Conservation (phyloP, 2,329 filamentous ascomycete genomes). For the Penicillium expansum region DNA sequence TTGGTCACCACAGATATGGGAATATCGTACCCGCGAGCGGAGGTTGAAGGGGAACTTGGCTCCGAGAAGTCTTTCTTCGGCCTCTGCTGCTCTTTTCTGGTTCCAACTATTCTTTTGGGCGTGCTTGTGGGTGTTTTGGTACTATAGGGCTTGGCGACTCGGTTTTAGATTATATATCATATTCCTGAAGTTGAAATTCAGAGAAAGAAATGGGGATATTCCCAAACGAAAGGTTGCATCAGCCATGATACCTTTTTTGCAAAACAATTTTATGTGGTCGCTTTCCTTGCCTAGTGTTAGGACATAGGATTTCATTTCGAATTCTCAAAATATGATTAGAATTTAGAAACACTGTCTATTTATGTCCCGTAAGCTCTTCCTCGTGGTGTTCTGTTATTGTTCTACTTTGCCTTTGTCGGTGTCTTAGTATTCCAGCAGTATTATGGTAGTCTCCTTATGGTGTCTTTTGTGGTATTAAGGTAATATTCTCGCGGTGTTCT, state of each 20-base stretch:
- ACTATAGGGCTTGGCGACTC: not conserved
- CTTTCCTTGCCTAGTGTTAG: not conserved
- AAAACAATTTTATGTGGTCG: not conserved
- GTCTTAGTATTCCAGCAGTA: not conserved
- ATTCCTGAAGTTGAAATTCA: not conserved
- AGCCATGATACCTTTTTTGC: not conserved
- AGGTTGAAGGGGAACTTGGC: not conserved
- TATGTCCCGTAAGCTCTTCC: not conserved
- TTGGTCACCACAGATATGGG: not conserved
- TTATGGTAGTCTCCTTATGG: too few relatives aligned
- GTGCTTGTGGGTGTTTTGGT: not conserved
- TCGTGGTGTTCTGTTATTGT: too few relatives aligned
- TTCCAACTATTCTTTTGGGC: not conserved
- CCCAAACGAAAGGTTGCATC: not conserved
- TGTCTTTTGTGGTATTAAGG: not conserved
- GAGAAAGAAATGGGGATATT: not conserved
- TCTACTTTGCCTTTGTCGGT: not conserved
- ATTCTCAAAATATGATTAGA: too few relatives aligned
- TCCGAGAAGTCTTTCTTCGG: not conserved
- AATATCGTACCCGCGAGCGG: not conserved
- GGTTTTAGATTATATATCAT: not conserved
- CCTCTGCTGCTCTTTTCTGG: not conserved
- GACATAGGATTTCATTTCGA: not conserved
- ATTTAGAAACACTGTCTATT: not conserved
- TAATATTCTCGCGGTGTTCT: not conserved